These are phyloP conservation scores for Corylus avellana DNA, from an alignment of 306 rosid genomes.

Conservation along the genomic window DNA sequence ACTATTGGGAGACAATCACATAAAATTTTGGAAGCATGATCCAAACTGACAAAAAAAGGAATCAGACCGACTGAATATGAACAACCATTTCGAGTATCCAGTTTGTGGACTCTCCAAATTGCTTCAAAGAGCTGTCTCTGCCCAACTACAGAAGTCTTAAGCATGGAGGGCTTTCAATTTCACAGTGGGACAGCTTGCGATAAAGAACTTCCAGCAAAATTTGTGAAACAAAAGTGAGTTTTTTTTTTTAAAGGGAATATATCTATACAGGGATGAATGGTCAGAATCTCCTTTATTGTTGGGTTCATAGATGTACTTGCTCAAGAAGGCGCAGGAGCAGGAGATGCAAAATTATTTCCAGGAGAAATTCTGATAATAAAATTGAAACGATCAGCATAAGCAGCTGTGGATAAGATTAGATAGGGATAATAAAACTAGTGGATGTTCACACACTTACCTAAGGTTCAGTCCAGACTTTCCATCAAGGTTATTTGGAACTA, in stretches of 20 bases:
- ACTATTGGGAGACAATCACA: conserved; percentile 36
- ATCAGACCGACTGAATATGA: conserved; percentile 26
- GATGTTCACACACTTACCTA: conserved; percentile 46
- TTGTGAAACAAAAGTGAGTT: conserved; percentile 17
- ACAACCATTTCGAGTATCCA: conserved; percentile 30
- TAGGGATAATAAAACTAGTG: conserved; percentile 9
- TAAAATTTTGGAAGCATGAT: conserved; percentile 26
- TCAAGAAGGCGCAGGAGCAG: conserved; percentile 65
- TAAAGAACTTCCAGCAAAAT: conserved; percentile 26
- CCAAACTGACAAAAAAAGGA: conserved; percentile 26
- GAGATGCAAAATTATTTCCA: conserved; percentile 62
- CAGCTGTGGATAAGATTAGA: conserved; percentile 4
- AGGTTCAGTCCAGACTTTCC: conserved; percentile 58
- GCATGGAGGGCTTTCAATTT: conserved; percentile 31
- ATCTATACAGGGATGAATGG: conserved; percentile 1
- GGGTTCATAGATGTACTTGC: conserved; percentile 20
- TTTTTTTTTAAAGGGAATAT: not conserved
- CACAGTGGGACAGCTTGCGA: conserved; percentile 33
- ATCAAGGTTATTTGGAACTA: conserved; percentile 64
- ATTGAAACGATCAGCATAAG: conserved; percentile 33
- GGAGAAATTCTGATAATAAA: conserved; percentile 52
- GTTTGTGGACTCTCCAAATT: conserved; percentile 15
- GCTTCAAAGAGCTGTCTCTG: conserved; percentile 26
- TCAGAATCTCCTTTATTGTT: conserved; percentile 18
- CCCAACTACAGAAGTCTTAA: conserved; percentile 14